Evolutionary conservation across 768 basidiomycete species (phyloP).

Genomic region (Cystofilobasidium capitatum): DNA sequence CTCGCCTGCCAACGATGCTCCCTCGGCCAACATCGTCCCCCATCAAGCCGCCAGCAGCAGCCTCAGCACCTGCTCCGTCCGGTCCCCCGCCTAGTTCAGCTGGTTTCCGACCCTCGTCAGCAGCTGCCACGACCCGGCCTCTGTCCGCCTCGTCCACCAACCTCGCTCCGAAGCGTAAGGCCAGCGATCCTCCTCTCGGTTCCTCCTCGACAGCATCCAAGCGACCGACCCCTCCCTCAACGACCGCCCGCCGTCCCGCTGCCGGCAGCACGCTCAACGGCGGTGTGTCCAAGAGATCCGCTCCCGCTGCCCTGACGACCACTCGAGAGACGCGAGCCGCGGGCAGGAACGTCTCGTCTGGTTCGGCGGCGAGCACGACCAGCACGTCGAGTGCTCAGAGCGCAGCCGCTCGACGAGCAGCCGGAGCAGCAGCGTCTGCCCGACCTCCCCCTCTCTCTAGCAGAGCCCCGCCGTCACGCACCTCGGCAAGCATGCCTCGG

Average conservation of each 20-base stretch:
- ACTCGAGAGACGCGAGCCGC: neutral
- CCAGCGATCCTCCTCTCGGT: neutral
- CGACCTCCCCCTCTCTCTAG: neutral
- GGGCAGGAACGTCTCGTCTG: neutral
- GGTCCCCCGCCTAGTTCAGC: neutral
- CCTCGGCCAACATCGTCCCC: constrained; percentile 23
- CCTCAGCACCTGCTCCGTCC: neutral
- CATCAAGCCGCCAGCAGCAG: neutral
- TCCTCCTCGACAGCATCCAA: constrained; percentile 14
- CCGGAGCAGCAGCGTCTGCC: neutral
- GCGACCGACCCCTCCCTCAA: constrained; percentile 4
- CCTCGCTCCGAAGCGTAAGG: constrained; percentile 15
- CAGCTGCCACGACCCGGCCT: neutral
- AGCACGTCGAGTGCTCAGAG: neutral
- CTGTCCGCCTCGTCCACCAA: neutral
- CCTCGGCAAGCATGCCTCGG: neutral
- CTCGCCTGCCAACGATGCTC: constrained; percentile 1
- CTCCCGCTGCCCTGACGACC: neutral
- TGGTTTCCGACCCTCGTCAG: neutral
- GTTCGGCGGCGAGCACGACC: neutral
- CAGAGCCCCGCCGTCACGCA: neutral
- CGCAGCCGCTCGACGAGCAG: constrained; percentile 6
- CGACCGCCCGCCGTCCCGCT: neutral
- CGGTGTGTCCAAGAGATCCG: neutral
- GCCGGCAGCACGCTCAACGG: neutral